Base-by-base conservation (phyloP, 2,329 filamentous ascomycete genomes). In the Botrytis deweyae region DNA sequence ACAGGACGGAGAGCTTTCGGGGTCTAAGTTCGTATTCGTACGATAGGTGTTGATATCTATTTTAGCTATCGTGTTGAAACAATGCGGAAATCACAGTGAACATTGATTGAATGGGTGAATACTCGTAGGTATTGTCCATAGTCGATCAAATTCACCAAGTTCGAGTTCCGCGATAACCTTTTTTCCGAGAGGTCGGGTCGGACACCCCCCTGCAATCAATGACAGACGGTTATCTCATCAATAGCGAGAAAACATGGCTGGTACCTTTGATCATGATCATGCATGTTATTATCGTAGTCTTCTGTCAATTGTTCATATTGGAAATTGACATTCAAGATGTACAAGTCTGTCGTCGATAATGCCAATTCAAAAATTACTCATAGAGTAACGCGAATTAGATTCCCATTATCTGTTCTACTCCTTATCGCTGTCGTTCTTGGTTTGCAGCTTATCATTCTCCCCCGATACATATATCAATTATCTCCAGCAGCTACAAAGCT, bases 361-460 rank as follows among this genome's bases (percentile, higher is more conserved):
- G 22, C 42, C 29, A 52, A 59, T 36, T 14, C 40, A 25, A 62
- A 36, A 10, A 58, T 16, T 58, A 33, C 40, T 66, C 63, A 72
- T 46, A 64, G 63, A 49, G 25, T 40, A 25, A 12, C 33, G n/a
- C 52, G 61, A 33, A 68, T 72, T 9, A 78, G 74, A 71, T 42
- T 77, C n/a, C 77, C 78, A 44, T 55, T 77, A 14, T 76, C 78
- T 55, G 38, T 80, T 16, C 44, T 78, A n/a, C 70, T 75, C n/a
- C 46, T 75, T 44, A 71, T 79, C 40, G 18, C 72, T 4, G 42
- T 77, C 25, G 69, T 78, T 29, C 68, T 80, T 40, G 73, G 73
- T 63, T 44, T 79, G 46, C 77, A 80, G 62, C 77, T 80, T 64
- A 55, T 77, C 33, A n/a, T 78, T 42, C 77, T 80, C 29, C 79